These are phyloP conservation scores for Chaetomium sp. DNA, from an alignment of 2,329 filamentous ascomycete genomes.

Conservation along the genomic window DNA sequence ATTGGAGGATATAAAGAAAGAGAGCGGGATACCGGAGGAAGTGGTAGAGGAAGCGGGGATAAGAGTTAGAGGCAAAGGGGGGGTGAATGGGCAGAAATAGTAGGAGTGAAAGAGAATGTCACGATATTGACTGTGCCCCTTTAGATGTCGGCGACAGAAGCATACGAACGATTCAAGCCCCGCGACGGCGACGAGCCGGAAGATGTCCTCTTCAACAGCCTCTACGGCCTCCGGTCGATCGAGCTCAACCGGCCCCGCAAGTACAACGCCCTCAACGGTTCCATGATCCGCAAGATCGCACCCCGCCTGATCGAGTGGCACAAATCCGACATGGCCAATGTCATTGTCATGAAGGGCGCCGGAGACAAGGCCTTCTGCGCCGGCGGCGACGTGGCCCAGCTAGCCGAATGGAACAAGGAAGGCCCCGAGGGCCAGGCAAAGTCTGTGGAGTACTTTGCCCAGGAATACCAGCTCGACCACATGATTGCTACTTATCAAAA, in stretches of 20 bases:
- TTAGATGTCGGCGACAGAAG: constrained; percentile 33
- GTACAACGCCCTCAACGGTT: constrained; percentile 85
- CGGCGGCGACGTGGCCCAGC: constrained; percentile 78
- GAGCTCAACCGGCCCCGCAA: constrained; percentile 91
- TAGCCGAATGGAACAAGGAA: constrained; percentile 66
- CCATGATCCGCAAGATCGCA: constrained; percentile 92
- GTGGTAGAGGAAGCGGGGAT: too few relatives aligned
- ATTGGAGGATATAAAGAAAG: too few relatives aligned
- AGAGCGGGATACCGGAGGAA: too few relatives aligned
- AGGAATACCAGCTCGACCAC: constrained; percentile 96
- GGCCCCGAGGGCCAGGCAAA: constrained; percentile 63
- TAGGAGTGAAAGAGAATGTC: too few relatives aligned
- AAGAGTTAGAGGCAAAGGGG: too few relatives aligned
- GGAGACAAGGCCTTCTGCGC: constrained; percentile 82
- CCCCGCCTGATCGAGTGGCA: constrained; percentile 88
- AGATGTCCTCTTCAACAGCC: constrained; percentile 86
- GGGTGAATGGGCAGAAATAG: too few relatives aligned
- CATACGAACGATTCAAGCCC: constrained; percentile 41
- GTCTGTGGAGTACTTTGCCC: constrained; percentile 80
- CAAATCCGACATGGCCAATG: constrained; percentile 88
- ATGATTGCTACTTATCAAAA: constrained; percentile 89
- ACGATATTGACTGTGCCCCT: too few relatives aligned
- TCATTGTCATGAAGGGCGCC: constrained; percentile 85
- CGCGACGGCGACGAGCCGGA: constrained; percentile 66
- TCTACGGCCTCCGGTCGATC: constrained; percentile 84